Percentiles rank a stretch among this genome's conserved stretches.
phyloP scores from a whole-genome alignment of 2,329 filamentous ascomycete species.

The Aspergillus fischeri region DNA sequence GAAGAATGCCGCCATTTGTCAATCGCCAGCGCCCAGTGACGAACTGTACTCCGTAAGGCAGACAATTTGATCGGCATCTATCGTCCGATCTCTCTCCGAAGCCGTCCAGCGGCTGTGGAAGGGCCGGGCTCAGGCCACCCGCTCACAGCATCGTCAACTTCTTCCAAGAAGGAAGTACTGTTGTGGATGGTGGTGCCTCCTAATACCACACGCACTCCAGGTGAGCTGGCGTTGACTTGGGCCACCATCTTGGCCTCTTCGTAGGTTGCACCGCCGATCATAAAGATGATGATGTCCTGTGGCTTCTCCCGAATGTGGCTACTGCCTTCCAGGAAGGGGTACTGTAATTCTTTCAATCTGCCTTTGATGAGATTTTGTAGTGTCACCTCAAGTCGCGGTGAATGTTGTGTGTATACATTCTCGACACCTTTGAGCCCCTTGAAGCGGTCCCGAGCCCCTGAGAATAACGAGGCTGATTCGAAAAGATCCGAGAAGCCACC shows the following conservation, averaged over 20 bases:
- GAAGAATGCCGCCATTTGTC: background rate
- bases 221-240: conserved; percentile 86
- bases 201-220: conserved; percentile 82
- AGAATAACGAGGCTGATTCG: conserved; percentile 86
- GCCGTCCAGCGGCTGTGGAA: conserved; percentile 57
- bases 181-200: conserved; percentile 88
- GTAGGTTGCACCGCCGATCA: conserved; percentile 89
- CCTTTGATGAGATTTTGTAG: conserved; percentile 93
- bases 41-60: conserved; percentile 1
- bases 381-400: conserved; percentile 78
- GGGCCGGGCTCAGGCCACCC: conserved; percentile 72
- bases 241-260: conserved; percentile 96
- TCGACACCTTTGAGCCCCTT: conserved; percentile 96
- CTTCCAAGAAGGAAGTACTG: conserved; percentile 79
- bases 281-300: conserved; percentile 93
- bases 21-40: conserved; percentile 9
- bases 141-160: conserved; percentile 82
- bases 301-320: conserved; percentile 89
- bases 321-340: conserved; percentile 88
- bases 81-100: conserved; percentile 59
- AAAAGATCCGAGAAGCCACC: conserved; percentile 88
- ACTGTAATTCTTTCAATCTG: conserved; percentile 76
- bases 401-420: conserved; percentile 98
- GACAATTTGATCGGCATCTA: conserved; percentile 21
- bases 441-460: conserved; percentile 78